A percentile compares a stretch with the other conserved stretches of the same genome.
Evolutionary conservation across 148 eudicot genomes (phyloP).

Genomic region (Rhododendron ferrugineum): DNA sequence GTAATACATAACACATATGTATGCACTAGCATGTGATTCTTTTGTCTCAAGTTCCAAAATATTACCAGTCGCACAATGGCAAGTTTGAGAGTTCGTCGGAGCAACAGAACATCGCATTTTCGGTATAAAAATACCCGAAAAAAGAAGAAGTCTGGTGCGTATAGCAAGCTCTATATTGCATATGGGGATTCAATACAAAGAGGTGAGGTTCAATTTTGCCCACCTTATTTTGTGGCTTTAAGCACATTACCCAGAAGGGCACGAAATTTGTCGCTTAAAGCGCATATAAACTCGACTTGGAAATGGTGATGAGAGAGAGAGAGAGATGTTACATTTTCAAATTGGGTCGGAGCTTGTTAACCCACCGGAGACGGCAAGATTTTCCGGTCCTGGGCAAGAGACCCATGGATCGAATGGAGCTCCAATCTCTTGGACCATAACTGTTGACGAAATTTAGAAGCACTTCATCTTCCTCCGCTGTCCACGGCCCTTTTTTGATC

Average conservation of each 20-base stretch:
- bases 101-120: neutral
- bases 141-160: neutral
- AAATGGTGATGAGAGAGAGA: neutral
- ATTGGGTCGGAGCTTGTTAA: conserved; percentile 84
- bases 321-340: conserved; percentile 48
- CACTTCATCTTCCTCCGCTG: conserved; percentile 73
- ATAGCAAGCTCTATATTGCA: neutral
- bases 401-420: conserved; percentile 98
- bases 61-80: neutral
- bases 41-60: too few species aligned
- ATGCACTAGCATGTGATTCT: too few species aligned
- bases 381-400: conserved; percentile 81
- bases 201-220: neutral
- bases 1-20: too few species aligned
- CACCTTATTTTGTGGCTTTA: neutral
- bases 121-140: neutral
- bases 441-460: conserved; percentile 55
- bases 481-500: conserved; percentile 90
- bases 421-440: conserved; percentile 88
- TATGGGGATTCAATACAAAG: too few species aligned
- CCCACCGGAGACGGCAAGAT: conserved; percentile 96
- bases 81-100: neutral
- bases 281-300: neutral
- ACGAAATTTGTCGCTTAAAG: neutral
- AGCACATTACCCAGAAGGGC: neutral